Percentiles rank a stretch among this genome's conserved stretches.
Conservation (phyloP, 164 flowering plant species). For the Euptelea pleiosperma region DNA sequence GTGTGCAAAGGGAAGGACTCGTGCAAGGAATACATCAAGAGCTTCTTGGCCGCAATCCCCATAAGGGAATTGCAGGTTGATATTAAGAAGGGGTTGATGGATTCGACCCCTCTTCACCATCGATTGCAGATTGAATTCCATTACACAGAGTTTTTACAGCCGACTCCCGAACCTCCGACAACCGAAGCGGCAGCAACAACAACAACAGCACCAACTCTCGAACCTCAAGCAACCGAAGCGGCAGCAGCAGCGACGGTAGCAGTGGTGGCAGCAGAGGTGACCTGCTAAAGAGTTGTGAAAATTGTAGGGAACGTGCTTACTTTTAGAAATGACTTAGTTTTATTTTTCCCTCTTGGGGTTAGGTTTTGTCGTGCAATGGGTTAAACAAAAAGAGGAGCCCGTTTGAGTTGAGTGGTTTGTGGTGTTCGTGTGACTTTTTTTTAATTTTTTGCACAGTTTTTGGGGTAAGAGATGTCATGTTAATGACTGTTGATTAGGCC, state of each 20-base stretch:
- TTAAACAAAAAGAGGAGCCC: constrained; percentile 19
- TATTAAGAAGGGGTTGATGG: constrained; percentile 72
- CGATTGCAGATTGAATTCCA: constrained; percentile 91
- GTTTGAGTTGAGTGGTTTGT: constrained; percentile 9
- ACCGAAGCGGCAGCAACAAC: constrained; percentile 13
- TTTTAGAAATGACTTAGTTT: constrained; percentile 15
- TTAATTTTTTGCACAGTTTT: neutral
- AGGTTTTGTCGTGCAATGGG: constrained; percentile 21
- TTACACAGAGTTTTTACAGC: constrained; percentile 47
- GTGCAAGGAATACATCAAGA: constrained; percentile 93
- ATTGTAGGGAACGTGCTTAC: constrained; percentile 35
- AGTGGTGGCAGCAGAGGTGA: constrained; percentile 13
- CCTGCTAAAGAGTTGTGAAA: constrained; percentile 17
- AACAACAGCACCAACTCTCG: constrained; percentile 12
- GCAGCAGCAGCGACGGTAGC: neutral
- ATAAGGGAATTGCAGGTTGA: constrained; percentile 85
- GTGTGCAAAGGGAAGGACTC: constrained; percentile 81
- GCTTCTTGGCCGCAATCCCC: constrained; percentile 94
- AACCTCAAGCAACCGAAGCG: neutral
- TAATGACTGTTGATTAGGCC: constrained; percentile 15
- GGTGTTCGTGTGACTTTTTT: neutral
- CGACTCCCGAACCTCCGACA: constrained; percentile 16
- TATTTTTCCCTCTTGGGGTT: constrained; percentile 6
- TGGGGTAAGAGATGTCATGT: constrained; percentile 8
- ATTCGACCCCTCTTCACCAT: constrained; percentile 72